Percentiles rank a stretch among this genome's conserved stretches.
These are phyloP conservation scores for Sungouiella blattae DNA, from an alignment of 805 yeast species.

Conservation along the genomic window DNA sequence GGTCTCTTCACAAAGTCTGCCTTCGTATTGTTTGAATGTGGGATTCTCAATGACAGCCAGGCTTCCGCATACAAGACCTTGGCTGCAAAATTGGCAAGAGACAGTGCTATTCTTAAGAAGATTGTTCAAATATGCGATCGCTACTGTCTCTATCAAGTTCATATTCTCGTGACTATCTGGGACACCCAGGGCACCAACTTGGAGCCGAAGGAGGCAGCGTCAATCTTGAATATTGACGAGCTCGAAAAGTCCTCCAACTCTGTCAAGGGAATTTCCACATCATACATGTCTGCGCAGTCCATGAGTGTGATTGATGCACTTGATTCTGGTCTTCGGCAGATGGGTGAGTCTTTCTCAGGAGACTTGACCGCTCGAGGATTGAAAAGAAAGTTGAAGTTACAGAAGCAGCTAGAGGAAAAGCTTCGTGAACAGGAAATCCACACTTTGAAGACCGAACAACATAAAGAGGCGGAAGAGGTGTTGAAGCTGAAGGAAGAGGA, in stretches of 20 bases:
- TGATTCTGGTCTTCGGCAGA: conserved; percentile 17
- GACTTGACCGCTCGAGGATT: conserved; percentile 28
- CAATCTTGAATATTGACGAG: conserved; percentile 14
- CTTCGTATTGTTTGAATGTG: conserved; percentile 52
- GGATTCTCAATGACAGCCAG: conserved; percentile 28
- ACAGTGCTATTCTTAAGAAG: conserved; percentile 31
- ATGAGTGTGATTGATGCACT: conserved; percentile 25
- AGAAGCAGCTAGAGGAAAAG: conserved; percentile 3
- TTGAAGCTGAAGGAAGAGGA: conserved; percentile 22
- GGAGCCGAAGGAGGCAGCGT: conserved; percentile 11
- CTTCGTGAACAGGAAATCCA: too few relatives aligned
- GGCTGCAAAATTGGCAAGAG: conserved; percentile 34
- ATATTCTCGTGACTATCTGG: conserved; percentile 44
- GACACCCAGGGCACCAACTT: conserved; percentile 22
- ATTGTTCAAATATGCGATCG: conserved; percentile 31
- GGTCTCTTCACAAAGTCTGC: conserved; percentile 38
- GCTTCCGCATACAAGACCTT: conserved; percentile 14
- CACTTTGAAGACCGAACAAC: neutral
- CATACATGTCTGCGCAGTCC: conserved; percentile 31
- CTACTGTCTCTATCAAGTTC: conserved; percentile 36
- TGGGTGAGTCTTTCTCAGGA: conserved; percentile 24
- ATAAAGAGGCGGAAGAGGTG: conserved; percentile 6
- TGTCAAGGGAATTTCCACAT: conserved; percentile 21
- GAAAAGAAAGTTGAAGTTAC: conserved; percentile 16
- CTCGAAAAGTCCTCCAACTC: conserved; percentile 6